phyloP scores from a whole-genome alignment of 352 stramenopile species.

The Sclerospora graminicola region DNA sequence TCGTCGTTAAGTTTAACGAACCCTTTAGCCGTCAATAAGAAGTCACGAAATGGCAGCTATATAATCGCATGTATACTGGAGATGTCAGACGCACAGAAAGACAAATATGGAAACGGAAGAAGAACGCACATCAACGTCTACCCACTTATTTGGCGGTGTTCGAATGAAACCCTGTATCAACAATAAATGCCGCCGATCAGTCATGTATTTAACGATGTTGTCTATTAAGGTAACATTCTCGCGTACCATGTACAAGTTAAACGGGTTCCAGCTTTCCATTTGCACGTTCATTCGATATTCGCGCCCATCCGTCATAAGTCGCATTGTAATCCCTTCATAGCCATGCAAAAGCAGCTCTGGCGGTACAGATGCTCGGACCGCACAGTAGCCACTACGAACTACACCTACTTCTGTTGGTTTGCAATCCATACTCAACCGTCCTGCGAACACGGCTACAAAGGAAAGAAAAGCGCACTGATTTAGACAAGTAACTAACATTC shows the following conservation, averaged over 20 bases:
- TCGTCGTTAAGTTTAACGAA: conserved; percentile 77
- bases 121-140: conserved; percentile 57
- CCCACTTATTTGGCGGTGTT: conserved; percentile 70
- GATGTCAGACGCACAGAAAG: not conserved
- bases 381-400: conserved; percentile 79
- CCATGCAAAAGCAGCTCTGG: conserved; percentile 50
- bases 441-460: conserved; percentile 56
- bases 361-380: conserved; percentile 52
- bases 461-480: not conserved
- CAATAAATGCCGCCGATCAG: not conserved
- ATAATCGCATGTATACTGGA: not conserved
- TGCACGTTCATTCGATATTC: conserved; percentile 81
- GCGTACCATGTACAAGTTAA: conserved; percentile 81
- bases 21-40: conserved; percentile 74
- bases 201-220: not conserved
- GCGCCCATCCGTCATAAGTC: conserved; percentile 77
- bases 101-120: not conserved
- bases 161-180: conserved; percentile 62
- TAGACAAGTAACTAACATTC: not conserved
- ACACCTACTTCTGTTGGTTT: conserved; percentile 69
- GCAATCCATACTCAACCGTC: conserved; percentile 56
- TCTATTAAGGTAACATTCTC: not conserved
- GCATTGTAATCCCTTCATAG: conserved; percentile 79
- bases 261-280: conserved; percentile 81
- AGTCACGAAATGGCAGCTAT: conserved; percentile 65